Conservation (phyloP, 371 early-diverging fungal genomes). For the Circinella umbellata region DNA sequence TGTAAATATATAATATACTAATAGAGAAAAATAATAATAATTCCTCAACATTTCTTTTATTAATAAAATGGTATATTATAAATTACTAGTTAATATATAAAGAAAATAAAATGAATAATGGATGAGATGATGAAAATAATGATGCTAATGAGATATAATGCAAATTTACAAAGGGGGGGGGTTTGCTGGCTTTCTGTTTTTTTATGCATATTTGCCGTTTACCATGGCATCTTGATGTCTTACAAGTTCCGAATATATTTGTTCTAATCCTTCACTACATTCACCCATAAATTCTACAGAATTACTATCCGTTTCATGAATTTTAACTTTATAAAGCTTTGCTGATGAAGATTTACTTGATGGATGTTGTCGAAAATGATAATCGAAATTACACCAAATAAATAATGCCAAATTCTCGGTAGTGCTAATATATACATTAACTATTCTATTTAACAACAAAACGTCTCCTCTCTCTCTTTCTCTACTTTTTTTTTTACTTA, state of each 20-base stretch:
- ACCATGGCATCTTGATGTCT: slow-evolving; percentile 2
- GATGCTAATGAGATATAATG: not conserved
- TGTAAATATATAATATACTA: too few relatives aligned
- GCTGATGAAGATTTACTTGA: slow-evolving; percentile 29
- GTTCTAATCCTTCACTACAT: slow-evolving; percentile 19
- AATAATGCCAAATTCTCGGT: slow-evolving; percentile 90
- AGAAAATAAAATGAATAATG: too few relatives aligned
- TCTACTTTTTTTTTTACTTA: slow-evolving; percentile 1
- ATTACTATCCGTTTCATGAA: slow-evolving; percentile 80
- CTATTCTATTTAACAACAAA: too few relatives aligned
- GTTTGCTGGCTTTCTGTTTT: too few relatives aligned
- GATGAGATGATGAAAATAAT: not conserved
- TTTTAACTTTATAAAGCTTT: slow-evolving; percentile 64
- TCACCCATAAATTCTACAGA: slow-evolving; percentile 79
- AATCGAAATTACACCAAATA: slow-evolving; percentile 74
- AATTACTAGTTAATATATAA: too few relatives aligned
- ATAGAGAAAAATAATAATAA: too few relatives aligned
- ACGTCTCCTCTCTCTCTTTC: too few relatives aligned
- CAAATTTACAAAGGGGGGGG: too few relatives aligned
- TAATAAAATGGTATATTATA: too few relatives aligned
- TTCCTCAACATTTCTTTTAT: too few relatives aligned
- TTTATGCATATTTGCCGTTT: slow-evolving; percentile 6
- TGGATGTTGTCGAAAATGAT: slow-evolving; percentile 44
- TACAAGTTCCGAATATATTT: slow-evolving; percentile 14
- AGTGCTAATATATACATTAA: slow-evolving; percentile 58